Evolutionary conservation across 73 alveolate species (phyloP).

Genomic region (Tetrahymena malaccensis): DNA sequence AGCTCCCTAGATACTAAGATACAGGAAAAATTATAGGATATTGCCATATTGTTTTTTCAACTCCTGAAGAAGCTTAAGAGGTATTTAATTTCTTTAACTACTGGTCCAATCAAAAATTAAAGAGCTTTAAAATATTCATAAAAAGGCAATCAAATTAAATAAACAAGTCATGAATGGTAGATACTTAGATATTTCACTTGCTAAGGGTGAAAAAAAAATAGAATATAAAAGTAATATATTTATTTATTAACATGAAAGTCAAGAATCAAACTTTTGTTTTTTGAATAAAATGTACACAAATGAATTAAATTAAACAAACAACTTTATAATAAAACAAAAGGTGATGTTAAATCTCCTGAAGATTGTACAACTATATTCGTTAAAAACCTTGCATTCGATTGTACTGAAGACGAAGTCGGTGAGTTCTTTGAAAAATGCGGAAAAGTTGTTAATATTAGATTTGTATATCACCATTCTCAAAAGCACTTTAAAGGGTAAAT

Average conservation of each 20-base stretch:
- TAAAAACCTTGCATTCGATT: slow-evolving; percentile 77
- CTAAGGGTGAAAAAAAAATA: slow-evolving; percentile 33
- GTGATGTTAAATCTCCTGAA: slow-evolving; percentile 57
- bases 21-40: slow-evolving; percentile 84
- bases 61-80: slow-evolving; percentile 54
- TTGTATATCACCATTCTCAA: slow-evolving; percentile 66
- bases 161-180: slow-evolving; percentile 64
- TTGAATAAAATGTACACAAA: slow-evolving; percentile 5
- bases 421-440: slow-evolving; percentile 84
- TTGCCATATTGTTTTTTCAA: slow-evolving; percentile 68
- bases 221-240: slow-evolving; percentile 1
- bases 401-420: slow-evolving; percentile 85
- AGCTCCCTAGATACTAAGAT: slow-evolving; percentile 88
- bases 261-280: background rate
- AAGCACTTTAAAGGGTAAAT: slow-evolving; percentile 70
- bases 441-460: slow-evolving; percentile 64
- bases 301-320: background rate
- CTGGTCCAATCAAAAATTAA: too few species aligned
- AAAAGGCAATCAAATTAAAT: background rate
- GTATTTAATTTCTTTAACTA: background rate
- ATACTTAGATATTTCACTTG: slow-evolving; percentile 62
- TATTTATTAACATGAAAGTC: background rate
- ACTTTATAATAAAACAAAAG: background rate
- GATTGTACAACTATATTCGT: slow-evolving; percentile 81
- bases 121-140: background rate